Evolutionary conservation across 768 basidiomycete species (phyloP).

Genomic region (Pholiota molesta): DNA sequence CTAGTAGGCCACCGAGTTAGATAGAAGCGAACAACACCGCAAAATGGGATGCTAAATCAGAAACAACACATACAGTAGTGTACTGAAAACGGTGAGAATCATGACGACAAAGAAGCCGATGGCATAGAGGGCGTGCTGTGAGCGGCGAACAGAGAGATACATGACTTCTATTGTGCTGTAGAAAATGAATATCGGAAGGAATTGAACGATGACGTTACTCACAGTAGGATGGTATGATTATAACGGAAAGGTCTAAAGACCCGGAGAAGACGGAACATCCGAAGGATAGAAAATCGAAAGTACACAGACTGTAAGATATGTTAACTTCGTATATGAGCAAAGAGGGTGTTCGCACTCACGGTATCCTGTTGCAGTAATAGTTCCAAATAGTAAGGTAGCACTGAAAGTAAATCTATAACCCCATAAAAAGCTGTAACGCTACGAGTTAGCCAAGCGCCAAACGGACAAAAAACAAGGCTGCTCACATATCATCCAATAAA

Average conservation of each 20-base stretch:
- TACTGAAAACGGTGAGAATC: constrained; percentile 87
- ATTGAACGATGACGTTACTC: constrained; percentile 25
- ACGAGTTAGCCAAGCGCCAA: constrained; percentile 2
- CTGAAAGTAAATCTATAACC: constrained; percentile 82
- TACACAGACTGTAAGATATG: constrained; percentile 61
- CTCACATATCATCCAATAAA: constrained; percentile 72
- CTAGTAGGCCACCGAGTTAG: constrained; percentile 32
- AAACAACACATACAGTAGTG: constrained; percentile 60
- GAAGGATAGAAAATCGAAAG: constrained; percentile 89
- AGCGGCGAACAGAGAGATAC: constrained; percentile 85
- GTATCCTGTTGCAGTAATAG: constrained; percentile 84
- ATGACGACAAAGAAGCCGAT: constrained; percentile 89
- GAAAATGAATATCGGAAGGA: constrained; percentile 3
- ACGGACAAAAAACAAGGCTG: constrained; percentile 2
- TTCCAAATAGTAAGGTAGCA: constrained; percentile 90
- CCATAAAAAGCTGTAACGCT: constrained; percentile 69
- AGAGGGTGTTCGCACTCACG: constrained; percentile 35
- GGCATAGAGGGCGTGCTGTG: constrained; percentile 83
- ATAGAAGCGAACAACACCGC: not conserved
- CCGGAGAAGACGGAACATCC: constrained; percentile 86
- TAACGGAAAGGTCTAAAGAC: constrained; percentile 91
- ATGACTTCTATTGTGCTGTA: constrained; percentile 87
- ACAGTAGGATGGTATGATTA: constrained; percentile 82
- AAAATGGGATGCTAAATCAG: not conserved
- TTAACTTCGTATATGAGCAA: not conserved